Percentiles rank a stretch among this genome's conserved stretches.
Conservation (phyloP, 129 eudicot species). For the Lactuca saligna region DNA sequence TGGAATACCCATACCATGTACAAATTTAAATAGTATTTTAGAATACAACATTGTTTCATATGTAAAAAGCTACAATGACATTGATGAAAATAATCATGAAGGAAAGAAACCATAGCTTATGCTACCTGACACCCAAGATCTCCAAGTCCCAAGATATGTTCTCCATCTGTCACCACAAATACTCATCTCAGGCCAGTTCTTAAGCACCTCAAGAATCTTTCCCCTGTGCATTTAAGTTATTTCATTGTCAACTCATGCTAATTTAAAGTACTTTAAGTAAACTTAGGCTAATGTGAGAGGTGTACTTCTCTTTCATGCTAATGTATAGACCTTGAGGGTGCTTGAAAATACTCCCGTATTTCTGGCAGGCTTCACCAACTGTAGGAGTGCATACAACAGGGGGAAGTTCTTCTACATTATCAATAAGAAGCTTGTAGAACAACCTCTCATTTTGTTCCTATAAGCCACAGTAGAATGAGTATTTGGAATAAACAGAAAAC, state of each 20-base stretch:
- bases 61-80: background rate
- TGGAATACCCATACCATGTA: constrained; percentile 94
- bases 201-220: constrained; percentile 81
- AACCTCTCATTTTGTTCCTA: too few species aligned
- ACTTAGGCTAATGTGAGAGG: too few species aligned
- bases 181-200: constrained; percentile 81
- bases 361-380: too few species aligned
- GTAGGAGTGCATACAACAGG: too few species aligned
- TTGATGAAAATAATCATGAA: constrained; percentile 1
- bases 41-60: background rate
- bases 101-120: background rate
- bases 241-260: constrained; percentile 6
- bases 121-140: constrained; percentile 92
- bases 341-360: too few species aligned
- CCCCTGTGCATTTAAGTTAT: constrained; percentile 57
- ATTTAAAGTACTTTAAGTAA: background rate
- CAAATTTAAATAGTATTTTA: constrained; percentile 4
- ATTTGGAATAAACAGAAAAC: too few species aligned
- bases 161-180: constrained; percentile 47
- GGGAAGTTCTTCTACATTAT: too few species aligned
- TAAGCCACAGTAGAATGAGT: too few species aligned
- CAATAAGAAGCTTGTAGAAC: too few species aligned
- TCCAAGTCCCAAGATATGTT: constrained; percentile 64
- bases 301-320: too few species aligned
- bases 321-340: too few species aligned